A percentile compares a stretch with the other conserved stretches of the same genome.
These are phyloP conservation scores for Xylaria venustula DNA, from an alignment of 495 filamentous ascomycete genomes.

Conservation along the genomic window DNA sequence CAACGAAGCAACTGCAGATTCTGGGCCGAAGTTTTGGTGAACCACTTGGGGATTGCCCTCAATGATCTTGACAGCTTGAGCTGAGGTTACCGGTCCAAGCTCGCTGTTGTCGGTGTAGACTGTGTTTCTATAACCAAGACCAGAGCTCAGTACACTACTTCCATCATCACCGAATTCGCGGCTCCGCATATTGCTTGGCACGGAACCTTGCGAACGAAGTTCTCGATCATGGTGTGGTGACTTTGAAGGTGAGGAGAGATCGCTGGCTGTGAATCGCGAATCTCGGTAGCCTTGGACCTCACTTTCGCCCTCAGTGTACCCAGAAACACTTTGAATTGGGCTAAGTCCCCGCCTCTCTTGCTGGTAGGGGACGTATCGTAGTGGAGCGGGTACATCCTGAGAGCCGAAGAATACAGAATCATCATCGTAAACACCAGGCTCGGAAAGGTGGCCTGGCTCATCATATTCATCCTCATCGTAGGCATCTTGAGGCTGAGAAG, in stretches of 20 bases:
- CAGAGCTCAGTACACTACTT: constrained; percentile 40
- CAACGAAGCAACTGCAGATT: constrained; percentile 85
- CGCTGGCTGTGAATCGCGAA: constrained; percentile 43
- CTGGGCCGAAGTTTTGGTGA: constrained; percentile 66
- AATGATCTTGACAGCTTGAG: constrained; percentile 64
- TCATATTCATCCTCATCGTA: constrained; percentile 50
- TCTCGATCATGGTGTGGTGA: constrained; percentile 33
- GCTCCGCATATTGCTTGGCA: constrained; percentile 39
- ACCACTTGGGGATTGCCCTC: constrained; percentile 74
- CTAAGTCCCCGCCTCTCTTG: constrained; percentile 66
- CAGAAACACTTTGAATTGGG: constrained; percentile 86
- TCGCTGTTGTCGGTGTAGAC: constrained; percentile 70
- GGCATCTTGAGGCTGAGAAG: constrained; percentile 29
- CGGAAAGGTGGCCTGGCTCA: constrained; percentile 41
- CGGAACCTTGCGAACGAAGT: constrained; percentile 33
- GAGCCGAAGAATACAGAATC: constrained; percentile 43
- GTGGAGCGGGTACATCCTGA: constrained; percentile 54
- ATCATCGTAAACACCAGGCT: constrained; percentile 40
- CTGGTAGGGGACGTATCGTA: constrained; percentile 57
- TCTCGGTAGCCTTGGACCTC: constrained; percentile 48
- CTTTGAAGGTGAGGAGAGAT: constrained; percentile 41
- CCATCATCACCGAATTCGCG: constrained; percentile 40
- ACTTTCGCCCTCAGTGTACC: constrained; percentile 57
- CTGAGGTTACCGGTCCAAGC: constrained; percentile 59
- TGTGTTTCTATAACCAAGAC: constrained; percentile 56